These are phyloP conservation scores for Geum urbanum DNA, from an alignment of 306 rosid genomes.

Conservation along the genomic window DNA sequence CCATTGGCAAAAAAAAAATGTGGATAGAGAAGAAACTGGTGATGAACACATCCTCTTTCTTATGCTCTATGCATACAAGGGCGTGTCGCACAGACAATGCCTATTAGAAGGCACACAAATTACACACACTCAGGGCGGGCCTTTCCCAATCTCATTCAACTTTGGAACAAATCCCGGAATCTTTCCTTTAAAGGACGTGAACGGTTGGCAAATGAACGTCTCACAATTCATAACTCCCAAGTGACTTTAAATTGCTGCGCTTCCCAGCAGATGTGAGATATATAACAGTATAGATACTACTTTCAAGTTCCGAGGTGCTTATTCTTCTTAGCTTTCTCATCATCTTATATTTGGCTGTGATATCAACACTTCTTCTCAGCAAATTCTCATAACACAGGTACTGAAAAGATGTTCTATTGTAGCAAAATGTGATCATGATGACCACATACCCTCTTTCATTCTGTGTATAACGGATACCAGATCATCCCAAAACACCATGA, in stretches of 20 bases:
- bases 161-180: slow-evolving; percentile 22
- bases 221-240: not conserved
- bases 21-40: not conserved
- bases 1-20: too few species aligned
- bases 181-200: not conserved
- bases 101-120: not conserved
- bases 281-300: slow-evolving; percentile 5
- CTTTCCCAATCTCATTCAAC: not conserved
- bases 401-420: not conserved
- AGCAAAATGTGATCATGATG: not conserved
- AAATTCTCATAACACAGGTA: not conserved
- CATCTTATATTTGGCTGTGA: not conserved
- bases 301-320: slow-evolving; percentile 2
- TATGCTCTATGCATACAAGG: not conserved
- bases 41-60: not conserved
- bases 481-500: not conserved
- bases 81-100: slow-evolving; percentile 11
- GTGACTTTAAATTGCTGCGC: not conserved
- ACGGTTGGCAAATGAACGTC: slow-evolving; percentile 13
- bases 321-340: slow-evolving; percentile 3
- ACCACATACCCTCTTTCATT: not conserved
- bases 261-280: not conserved
- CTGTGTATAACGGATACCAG: not conserved
- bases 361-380: not conserved
- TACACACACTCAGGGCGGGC: slow-evolving; percentile 1